Conservation (phyloP, 139 green algal genomes). For the Choricystis sp. region DNA sequence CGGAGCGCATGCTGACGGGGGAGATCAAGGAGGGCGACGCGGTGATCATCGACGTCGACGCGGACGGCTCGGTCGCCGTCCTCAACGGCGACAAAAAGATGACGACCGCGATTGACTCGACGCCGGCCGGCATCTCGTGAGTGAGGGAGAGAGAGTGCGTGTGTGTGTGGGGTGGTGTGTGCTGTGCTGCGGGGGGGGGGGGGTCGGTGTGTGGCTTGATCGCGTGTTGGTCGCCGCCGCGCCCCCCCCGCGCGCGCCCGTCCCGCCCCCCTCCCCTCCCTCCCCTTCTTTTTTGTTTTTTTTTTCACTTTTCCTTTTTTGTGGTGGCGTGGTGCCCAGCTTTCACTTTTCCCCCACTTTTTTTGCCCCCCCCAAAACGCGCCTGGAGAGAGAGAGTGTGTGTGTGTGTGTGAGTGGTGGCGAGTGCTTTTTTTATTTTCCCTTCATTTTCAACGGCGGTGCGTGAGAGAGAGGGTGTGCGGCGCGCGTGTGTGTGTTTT, state of each 20-base stretch:
- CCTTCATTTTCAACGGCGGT: background rate
- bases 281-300: slow-evolving; percentile 1
- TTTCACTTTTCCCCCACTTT: slow-evolving; percentile 3
- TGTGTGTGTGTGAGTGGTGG: background rate
- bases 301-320: slow-evolving; percentile 5
- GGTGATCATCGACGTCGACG: slow-evolving; percentile 88
- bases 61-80: slow-evolving; percentile 72
- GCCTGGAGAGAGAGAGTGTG: background rate
- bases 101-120: slow-evolving; percentile 37
- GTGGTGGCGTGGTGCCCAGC: background rate
- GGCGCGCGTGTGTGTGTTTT: slow-evolving; percentile 1
- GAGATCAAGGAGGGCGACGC: slow-evolving; percentile 88
- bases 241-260: too few relatives aligned
- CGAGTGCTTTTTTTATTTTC: background rate
- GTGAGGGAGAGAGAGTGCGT: background rate
- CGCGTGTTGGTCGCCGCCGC: too few relatives aligned
- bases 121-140: slow-evolving; percentile 66
- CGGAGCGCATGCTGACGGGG: slow-evolving; percentile 80
- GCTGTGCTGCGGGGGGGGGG: background rate
- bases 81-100: slow-evolving; percentile 88
- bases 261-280: too few relatives aligned
- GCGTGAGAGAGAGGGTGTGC: slow-evolving; percentile 1
- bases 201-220: too few relatives aligned
- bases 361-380: background rate
- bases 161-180: background rate